Percentiles rank a stretch among this genome's conserved stretches.
Conservation (phyloP, 2,329 filamentous ascomycete genomes). For the Ceratocystis eucalypticola region DNA sequence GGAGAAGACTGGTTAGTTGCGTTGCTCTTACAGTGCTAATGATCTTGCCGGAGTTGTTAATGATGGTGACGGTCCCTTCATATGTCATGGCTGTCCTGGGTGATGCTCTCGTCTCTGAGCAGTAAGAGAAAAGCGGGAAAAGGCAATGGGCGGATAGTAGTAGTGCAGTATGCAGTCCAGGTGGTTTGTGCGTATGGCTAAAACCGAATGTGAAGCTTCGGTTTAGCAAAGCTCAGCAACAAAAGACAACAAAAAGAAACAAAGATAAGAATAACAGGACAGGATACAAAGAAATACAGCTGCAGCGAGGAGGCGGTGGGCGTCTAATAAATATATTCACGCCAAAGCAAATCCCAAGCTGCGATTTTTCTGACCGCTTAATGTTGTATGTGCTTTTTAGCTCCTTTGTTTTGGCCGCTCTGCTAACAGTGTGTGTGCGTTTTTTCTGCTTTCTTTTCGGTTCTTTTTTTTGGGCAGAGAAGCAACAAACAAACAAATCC, state of each 20-base stretch:
- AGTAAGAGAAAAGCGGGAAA: not conserved
- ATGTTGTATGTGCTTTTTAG: slow-evolving; percentile 2
- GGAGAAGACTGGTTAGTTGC: not conserved
- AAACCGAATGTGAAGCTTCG: not conserved
- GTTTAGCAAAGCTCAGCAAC: not conserved
- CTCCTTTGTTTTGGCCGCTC: slow-evolving; percentile 7
- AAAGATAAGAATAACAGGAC: not conserved
- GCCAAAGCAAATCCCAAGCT: not conserved
- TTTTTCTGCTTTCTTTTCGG: not conserved
- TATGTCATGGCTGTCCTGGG: slow-evolving; percentile 29
- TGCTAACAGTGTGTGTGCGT: slow-evolving; percentile 5
- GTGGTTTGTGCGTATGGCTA: not conserved
- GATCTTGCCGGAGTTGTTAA: slow-evolving; percentile 82
- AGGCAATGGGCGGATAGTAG: not conserved
- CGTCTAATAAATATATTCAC: slow-evolving; percentile 4
- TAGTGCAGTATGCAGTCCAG: not conserved
- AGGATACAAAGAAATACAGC: not conserved
- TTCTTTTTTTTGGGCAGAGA: slow-evolving; percentile 5
- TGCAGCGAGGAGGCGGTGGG: slow-evolving; percentile 1
- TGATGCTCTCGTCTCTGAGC: slow-evolving; percentile 3
- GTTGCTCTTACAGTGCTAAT: slow-evolving; percentile 59
- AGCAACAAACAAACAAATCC: not conserved
- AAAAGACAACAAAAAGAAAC: not conserved
- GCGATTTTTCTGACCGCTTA: slow-evolving; percentile 1
- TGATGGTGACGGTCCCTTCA: slow-evolving; percentile 69